These are phyloP conservation scores for Chenopodium quinoa DNA, from an alignment of 148 eudicot genomes.

Conservation along the genomic window DNA sequence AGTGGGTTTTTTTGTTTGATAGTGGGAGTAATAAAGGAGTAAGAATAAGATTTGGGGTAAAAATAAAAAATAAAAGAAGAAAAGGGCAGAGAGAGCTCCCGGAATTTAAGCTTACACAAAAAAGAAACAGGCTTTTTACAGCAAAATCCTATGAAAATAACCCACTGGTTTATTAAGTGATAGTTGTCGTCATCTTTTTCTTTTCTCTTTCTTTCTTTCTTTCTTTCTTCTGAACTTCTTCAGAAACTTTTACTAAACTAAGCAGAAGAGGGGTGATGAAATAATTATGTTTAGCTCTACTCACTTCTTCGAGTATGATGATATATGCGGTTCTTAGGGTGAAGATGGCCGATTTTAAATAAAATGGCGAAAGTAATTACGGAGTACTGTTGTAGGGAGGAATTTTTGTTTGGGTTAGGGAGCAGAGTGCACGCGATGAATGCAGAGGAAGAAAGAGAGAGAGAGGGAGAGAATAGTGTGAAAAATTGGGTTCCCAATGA, in stretches of 20 bases:
- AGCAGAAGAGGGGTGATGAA: no score
- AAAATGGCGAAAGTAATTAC: no score
- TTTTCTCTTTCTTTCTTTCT: conserved; percentile 35
- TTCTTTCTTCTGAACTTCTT: conserved; percentile 5
- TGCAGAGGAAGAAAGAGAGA: conserved; percentile 19
- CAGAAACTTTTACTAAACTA: no score
- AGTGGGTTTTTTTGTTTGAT: no score
- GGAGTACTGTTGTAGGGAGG: not conserved
- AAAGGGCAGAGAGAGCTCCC: conserved; percentile 44
- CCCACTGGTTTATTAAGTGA: conserved; percentile 35
- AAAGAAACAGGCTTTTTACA: conserved; percentile 47
- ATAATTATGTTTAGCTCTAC: no score
- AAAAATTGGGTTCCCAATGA: conserved; percentile 32
- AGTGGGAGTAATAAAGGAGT: not conserved
- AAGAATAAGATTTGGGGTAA: not conserved
- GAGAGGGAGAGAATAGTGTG: not conserved
- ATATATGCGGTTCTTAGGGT: no score
- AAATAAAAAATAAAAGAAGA: not conserved
- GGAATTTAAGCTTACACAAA: conserved; percentile 59
- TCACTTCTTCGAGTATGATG: no score
- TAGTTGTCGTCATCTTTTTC: conserved; percentile 31
- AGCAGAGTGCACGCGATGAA: conserved; percentile 34
- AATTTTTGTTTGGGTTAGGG: conserved; percentile 16
- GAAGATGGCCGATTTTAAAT: no score
- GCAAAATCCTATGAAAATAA: conserved; percentile 51